Conservation (phyloP, 768 basidiomycete species). For the Tricholoma matsutake region DNA sequence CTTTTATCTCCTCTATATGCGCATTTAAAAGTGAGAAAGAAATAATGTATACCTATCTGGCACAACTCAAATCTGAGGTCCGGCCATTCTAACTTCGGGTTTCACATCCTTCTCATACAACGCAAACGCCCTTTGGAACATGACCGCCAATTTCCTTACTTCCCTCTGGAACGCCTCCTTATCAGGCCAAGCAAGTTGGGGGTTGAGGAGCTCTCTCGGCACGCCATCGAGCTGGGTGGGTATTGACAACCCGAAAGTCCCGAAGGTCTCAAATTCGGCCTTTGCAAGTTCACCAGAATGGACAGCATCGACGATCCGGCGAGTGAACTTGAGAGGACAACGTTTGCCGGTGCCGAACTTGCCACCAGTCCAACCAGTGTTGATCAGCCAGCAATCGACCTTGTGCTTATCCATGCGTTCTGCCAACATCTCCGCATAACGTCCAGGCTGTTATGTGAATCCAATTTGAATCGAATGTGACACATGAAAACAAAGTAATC, state of each 20-base stretch:
- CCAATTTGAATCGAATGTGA: not conserved
- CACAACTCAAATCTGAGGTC: constrained; percentile 49
- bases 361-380: constrained; percentile 97
- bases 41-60: not conserved
- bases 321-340: constrained; percentile 94
- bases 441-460: constrained; percentile 60
- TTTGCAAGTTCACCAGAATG: constrained; percentile 89
- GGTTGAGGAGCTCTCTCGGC: constrained; percentile 89
- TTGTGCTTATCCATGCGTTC: constrained; percentile 87
- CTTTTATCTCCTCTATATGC: not conserved
- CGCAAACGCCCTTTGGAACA: constrained; percentile 94
- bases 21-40: not conserved
- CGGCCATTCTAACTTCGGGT: constrained; percentile 76
- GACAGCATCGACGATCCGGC: constrained; percentile 94
- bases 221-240: constrained; percentile 83
- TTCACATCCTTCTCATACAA: constrained; percentile 87
- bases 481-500: constrained; percentile 20
- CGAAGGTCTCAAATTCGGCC: constrained; percentile 84
- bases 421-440: constrained; percentile 97
- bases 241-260: constrained; percentile 78
- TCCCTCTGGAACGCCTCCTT: constrained; percentile 89
- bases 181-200: constrained; percentile 81
- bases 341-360: constrained; percentile 90
- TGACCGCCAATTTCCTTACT: constrained; percentile 80
- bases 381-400: constrained; percentile 97